Conservation (phyloP, 352 stramenopile genomes). For the Thalassiosira exigua region DNA sequence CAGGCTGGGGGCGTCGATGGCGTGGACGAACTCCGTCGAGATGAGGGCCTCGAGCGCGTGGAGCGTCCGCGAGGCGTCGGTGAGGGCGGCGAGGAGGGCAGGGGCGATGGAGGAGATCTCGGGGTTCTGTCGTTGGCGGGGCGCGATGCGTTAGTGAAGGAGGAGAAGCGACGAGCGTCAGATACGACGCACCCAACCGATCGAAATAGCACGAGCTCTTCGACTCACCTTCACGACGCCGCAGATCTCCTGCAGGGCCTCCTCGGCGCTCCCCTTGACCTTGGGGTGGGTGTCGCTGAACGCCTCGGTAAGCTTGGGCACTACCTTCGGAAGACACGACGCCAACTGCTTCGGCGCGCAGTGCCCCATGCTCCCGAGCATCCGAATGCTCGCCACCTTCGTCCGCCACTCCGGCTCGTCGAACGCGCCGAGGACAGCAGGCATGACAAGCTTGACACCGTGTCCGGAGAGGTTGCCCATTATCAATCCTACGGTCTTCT, state of each 20-base stretch:
- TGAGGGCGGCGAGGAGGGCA: slow-evolving; percentile 94
- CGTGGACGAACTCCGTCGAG: slow-evolving; percentile 98
- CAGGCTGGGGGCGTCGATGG: slow-evolving; percentile 98
- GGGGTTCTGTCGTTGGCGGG: too few relatives aligned
- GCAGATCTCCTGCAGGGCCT: slow-evolving; percentile 95
- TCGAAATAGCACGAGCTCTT: too few relatives aligned
- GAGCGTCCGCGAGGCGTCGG: slow-evolving; percentile 87
- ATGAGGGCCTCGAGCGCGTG: slow-evolving; percentile 97
- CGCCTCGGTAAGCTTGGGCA: slow-evolving; percentile 96
- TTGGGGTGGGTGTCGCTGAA: slow-evolving; percentile 99
- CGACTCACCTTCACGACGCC: slow-evolving; percentile 98
- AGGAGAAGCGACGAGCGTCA: too few relatives aligned
- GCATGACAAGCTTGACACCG: slow-evolving; percentile 98
- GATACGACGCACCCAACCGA: too few relatives aligned
- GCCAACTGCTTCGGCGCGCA: slow-evolving; percentile 99
- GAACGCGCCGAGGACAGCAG: slow-evolving; percentile 95
- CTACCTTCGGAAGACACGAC: slow-evolving; percentile 97
- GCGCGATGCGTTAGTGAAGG: too few relatives aligned
- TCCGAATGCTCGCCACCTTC: slow-evolving; percentile 98
- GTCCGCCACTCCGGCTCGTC: slow-evolving; percentile 95
- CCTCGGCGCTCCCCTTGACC: slow-evolving; percentile 95
- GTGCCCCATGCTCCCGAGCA: slow-evolving; percentile 90
- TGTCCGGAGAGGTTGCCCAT: slow-evolving; percentile 99
- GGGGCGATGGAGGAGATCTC: slow-evolving; percentile 96
- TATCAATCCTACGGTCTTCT: slow-evolving; percentile 94